Conservation (phyloP, 129 eudicot species). For the Flaveria trinervia region DNA sequence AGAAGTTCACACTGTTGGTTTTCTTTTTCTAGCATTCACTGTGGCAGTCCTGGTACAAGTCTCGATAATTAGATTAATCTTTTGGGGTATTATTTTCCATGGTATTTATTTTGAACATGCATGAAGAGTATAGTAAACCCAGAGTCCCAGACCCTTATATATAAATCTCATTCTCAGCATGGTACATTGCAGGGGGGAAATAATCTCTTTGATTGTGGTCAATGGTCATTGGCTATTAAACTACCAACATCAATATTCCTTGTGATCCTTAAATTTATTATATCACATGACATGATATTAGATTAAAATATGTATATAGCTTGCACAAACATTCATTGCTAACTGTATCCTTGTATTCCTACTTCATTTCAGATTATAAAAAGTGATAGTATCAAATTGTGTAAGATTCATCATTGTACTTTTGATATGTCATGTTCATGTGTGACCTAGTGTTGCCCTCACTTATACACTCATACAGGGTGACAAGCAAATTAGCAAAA, state of each 20-base stretch:
- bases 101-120: neutral
- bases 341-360: constrained; percentile 10
- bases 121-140: neutral
- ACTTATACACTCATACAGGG: neutral
- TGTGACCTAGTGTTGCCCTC: neutral
- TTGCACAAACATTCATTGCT: constrained; percentile 1
- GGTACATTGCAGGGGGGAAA: neutral
- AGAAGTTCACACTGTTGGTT: neutral
- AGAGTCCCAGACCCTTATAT: neutral
- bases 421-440: neutral
- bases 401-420: neutral
- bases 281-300: neutral
- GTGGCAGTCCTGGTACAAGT: neutral
- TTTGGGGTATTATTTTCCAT: neutral
- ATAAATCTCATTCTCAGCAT: constrained; percentile 4
- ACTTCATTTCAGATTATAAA: neutral
- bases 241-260: neutral
- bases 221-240: neutral
- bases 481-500: constrained; percentile 1
- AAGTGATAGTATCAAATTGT: neutral
- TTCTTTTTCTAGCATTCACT: neutral
- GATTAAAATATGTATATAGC: neutral
- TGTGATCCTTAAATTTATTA: neutral
- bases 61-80: neutral
- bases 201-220: neutral